Percentiles rank a stretch among this genome's conserved stretches.
phyloP scores from a whole-genome alignment of 768 basidiomycete species.

The Trametes villosa region DNA sequence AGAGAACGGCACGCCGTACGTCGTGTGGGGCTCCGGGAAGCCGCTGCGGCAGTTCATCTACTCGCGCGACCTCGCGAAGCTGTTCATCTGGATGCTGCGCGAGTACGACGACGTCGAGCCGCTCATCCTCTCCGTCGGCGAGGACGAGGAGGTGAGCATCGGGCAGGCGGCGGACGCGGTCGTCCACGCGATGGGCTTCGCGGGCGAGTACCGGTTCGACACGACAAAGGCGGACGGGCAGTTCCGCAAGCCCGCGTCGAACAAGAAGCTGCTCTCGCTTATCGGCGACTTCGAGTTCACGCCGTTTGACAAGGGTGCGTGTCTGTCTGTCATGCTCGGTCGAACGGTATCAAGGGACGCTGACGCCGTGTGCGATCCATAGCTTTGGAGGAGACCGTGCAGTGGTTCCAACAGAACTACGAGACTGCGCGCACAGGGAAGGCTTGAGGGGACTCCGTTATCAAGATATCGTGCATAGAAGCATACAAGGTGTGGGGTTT shows the following conservation, averaged over 20 bases:
- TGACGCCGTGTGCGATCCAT: neutral
- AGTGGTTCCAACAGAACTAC: slow-evolving; percentile 89
- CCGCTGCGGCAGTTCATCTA: slow-evolving; percentile 98
- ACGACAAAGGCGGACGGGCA: slow-evolving; percentile 87
- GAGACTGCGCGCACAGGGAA: slow-evolving; percentile 67
- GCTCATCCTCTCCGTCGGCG: slow-evolving; percentile 90
- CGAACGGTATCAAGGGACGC: neutral
- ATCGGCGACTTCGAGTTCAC: slow-evolving; percentile 89
- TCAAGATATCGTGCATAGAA: neutral
- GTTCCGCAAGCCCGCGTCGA: slow-evolving; percentile 95
- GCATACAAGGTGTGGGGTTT: neutral
- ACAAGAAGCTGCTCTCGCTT: slow-evolving; percentile 78
- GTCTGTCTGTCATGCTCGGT: neutral
- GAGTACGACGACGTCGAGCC: slow-evolving; percentile 94
- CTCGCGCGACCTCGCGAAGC: slow-evolving; percentile 92
- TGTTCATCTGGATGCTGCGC: slow-evolving; percentile 91
- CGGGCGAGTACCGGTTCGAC: slow-evolving; percentile 83
- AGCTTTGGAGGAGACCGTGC: slow-evolving; percentile 79
- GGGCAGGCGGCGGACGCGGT: slow-evolving; percentile 90
- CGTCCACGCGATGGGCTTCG: slow-evolving; percentile 79
- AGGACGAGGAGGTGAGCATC: slow-evolving; percentile 94
- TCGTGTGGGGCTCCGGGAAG: slow-evolving; percentile 88
- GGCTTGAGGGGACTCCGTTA: slow-evolving; percentile 8
- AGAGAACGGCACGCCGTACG: slow-evolving; percentile 85
- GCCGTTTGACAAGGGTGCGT: slow-evolving; percentile 80